phyloP scores from a whole-genome alignment of 1,284 basidiomycete species.

The Fomitopsis pinicola region DNA sequence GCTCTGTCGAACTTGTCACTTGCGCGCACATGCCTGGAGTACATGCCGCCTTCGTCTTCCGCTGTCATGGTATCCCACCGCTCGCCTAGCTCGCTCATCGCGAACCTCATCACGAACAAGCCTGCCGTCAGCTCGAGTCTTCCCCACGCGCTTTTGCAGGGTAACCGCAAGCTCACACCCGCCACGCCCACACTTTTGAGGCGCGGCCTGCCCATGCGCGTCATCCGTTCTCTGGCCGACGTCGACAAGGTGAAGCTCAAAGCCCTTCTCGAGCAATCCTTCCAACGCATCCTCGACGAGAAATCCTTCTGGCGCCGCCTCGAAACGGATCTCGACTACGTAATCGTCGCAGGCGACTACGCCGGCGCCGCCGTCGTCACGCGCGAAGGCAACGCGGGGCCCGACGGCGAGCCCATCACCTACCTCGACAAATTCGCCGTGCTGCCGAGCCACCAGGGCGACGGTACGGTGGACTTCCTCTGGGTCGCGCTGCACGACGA shows the following conservation, averaged over 20 bases:
- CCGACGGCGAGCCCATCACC: constrained; percentile 53
- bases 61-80: constrained; percentile 97
- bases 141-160: constrained; percentile 87
- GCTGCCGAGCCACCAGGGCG: constrained; percentile 90
- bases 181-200: constrained; percentile 94
- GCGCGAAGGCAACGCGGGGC: constrained; percentile 54
- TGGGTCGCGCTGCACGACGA: constrained; percentile 99
- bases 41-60: constrained; percentile 92
- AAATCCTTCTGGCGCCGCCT: constrained; percentile 80
- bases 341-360: constrained; percentile 95
- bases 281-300: constrained; percentile 72
- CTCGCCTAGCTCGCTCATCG: constrained; percentile 92
- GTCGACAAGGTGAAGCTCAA: constrained; percentile 81
- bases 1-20: constrained; percentile 87
- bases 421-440: constrained; percentile 99
- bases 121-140: constrained; percentile 94
- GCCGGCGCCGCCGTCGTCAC: constrained; percentile 95
- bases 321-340: constrained; percentile 79
- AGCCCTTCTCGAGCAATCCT: constrained; percentile 82
- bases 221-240: constrained; percentile 61
- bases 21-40: constrained; percentile 81
- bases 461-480: constrained; percentile 98
- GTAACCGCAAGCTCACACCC: constrained; percentile 78
- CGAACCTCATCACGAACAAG: constrained; percentile 97
- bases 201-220: constrained; percentile 82